A percentile compares a stretch with the other conserved stretches of the same genome.
These are phyloP conservation scores for Barbatosphaeria neglecta DNA, from an alignment of 495 filamentous ascomycete species.

Conservation along the genomic window DNA sequence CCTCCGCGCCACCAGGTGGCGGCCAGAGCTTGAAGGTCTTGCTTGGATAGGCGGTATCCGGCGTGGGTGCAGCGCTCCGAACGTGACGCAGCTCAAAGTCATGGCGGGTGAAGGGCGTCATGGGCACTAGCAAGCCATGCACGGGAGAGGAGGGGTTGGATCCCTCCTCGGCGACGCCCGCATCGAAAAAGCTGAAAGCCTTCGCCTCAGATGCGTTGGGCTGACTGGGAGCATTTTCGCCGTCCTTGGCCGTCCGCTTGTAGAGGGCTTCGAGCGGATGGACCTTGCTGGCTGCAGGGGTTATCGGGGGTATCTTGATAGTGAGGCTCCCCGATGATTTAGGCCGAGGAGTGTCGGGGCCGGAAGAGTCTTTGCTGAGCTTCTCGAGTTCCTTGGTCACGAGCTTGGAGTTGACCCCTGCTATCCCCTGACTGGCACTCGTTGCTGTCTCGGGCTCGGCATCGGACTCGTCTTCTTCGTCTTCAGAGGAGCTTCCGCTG, in stretches of 20 bases:
- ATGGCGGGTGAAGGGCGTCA: constrained; percentile 69
- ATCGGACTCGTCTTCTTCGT: constrained; percentile 5
- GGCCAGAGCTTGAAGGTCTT: constrained; percentile 42
- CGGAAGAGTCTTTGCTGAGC: constrained; percentile 1
- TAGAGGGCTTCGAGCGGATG: constrained; percentile 86
- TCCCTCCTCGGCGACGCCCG: constrained; percentile 42
- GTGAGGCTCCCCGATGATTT: constrained; percentile 34
- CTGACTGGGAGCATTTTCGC: constrained; percentile 6
- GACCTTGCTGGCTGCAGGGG: constrained; percentile 39
- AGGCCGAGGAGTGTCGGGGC: constrained; percentile 14
- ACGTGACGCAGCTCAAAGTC: constrained; percentile 63
- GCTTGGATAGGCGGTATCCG: constrained; percentile 73
- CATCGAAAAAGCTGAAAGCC: constrained; percentile 40
- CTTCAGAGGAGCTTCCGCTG: constrained; percentile 15
- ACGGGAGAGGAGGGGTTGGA: constrained; percentile 12
- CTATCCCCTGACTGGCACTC: background rate
- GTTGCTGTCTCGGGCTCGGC: constrained; percentile 2
- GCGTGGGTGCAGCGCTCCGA: constrained; percentile 83
- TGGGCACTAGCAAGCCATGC: constrained; percentile 36
- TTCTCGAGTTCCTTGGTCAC: background rate
- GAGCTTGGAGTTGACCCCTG: background rate
- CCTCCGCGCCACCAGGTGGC: constrained; percentile 26
- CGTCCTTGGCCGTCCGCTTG: constrained; percentile 49
- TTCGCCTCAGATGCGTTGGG: constrained; percentile 11
- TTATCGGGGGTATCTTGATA: constrained; percentile 35